phyloP scores from a whole-genome alignment of 768 basidiomycete species.

The Pleurotus sapidus region DNA sequence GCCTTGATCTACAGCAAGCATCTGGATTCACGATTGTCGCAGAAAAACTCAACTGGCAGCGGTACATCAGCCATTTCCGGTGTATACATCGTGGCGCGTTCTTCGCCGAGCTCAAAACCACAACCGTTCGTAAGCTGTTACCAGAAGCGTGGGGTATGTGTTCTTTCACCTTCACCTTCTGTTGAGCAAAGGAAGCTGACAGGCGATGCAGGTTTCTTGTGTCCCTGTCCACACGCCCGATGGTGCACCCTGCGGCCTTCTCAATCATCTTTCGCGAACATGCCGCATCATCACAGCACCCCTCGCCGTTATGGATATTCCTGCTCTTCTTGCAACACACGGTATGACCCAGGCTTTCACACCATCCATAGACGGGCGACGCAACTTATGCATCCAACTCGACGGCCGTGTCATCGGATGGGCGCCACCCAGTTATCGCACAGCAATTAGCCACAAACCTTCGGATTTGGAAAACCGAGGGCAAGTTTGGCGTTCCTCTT shows the following conservation, averaged over 20 bases:
- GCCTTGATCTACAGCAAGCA: conserved; percentile 95
- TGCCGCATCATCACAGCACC: conserved; percentile 87
- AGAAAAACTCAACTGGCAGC: conserved; percentile 98
- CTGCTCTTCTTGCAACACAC: conserved; percentile 75
- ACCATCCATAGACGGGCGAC: conserved; percentile 74
- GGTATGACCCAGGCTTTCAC: conserved; percentile 95
- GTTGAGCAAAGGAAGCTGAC: too few species aligned
- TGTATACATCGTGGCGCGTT: conserved; percentile 99
- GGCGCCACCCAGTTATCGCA: conserved; percentile 73
- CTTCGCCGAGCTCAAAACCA: conserved; percentile 98
- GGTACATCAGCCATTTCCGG: conserved; percentile 97
- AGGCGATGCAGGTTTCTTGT: conserved; percentile 73
- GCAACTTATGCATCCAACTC: conserved; percentile 88
- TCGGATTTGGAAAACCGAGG: conserved; percentile 94
- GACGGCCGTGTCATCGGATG: conserved; percentile 95
- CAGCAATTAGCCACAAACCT: conserved; percentile 80
- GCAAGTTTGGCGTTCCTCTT: conserved; percentile 73
- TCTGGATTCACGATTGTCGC: conserved; percentile 99
- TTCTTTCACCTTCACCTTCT: neutral
- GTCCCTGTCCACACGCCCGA: conserved; percentile 99
- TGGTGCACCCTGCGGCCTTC: conserved; percentile 94
- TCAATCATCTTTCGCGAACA: conserved; percentile 93
- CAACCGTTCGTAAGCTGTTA: conserved; percentile 91
- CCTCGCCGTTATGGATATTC: conserved; percentile 75
- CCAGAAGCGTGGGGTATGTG: conserved; percentile 95